Conservation (phyloP, 306 rosid genomes). For the Cyclanthera cordifolia region DNA sequence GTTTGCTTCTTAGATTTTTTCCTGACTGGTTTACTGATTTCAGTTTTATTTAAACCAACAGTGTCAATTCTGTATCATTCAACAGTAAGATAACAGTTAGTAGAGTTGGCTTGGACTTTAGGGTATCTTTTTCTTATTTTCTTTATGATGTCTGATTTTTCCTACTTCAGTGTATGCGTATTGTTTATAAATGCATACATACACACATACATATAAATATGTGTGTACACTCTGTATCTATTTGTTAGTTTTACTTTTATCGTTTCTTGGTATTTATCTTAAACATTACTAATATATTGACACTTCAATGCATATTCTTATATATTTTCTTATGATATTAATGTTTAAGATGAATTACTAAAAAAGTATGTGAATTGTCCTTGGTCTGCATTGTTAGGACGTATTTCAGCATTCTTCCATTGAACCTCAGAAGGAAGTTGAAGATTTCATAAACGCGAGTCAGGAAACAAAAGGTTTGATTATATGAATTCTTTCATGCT, state of each 20-base stretch:
- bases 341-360: conserved; percentile 3
- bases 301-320: background rate
- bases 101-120: background rate
- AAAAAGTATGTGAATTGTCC: conserved; percentile 17
- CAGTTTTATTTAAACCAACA: background rate
- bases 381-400: conserved; percentile 43
- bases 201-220: too few species aligned
- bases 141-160: background rate
- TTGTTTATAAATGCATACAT: background rate
- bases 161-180: too few species aligned
- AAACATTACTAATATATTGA: background rate
- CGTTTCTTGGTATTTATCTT: background rate
- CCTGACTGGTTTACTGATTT: background rate
- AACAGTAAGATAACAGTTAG: background rate
- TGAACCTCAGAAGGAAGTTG: conserved; percentile 32
- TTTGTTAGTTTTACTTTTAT: background rate
- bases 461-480: conserved; percentile 31
- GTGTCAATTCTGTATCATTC: background rate
- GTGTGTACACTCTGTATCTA: background rate
- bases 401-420: conserved; percentile 30
- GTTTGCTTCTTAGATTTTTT: background rate
- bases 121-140: background rate
- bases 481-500: conserved; percentile 16
- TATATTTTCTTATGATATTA: background rate
- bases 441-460: conserved; percentile 14